Conservation (phyloP, 345 rosid species). For the Populus nigra region DNA sequence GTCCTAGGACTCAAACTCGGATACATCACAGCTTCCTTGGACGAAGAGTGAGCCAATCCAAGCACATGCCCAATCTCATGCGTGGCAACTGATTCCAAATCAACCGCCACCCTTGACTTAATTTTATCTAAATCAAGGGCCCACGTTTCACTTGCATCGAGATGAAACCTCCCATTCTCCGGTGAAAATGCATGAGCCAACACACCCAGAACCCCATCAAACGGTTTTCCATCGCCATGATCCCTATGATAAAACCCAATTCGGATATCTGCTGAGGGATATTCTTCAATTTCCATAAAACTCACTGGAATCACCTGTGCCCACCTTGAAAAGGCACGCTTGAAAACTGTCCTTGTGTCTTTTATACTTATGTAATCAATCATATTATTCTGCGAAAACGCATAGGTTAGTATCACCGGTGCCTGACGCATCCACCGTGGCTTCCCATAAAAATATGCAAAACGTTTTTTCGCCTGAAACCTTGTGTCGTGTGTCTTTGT, state of each 20-base stretch:
- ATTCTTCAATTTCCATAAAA: constrained; percentile 50
- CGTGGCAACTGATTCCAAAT: constrained; percentile 90
- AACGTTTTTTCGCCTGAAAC: constrained; percentile 46
- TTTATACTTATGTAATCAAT: constrained; percentile 48
- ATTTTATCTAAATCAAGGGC: constrained; percentile 47
- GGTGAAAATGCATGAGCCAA: constrained; percentile 89
- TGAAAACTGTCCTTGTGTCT: constrained; percentile 47
- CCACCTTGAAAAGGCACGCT: constrained; percentile 69
- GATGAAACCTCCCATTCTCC: constrained; percentile 74
- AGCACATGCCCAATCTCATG: constrained; percentile 93
- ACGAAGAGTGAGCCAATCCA: constrained; percentile 77
- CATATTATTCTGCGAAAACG: constrained; percentile 49
- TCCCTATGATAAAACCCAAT: constrained; percentile 64
- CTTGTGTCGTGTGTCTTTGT: constrained; percentile 3
- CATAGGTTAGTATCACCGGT: constrained; percentile 59
- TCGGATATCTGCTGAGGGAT: constrained; percentile 48
- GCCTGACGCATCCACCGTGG: constrained; percentile 60
- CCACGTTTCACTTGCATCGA: constrained; percentile 84
- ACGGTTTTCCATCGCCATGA: constrained; percentile 87
- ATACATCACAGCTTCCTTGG: constrained; percentile 85
- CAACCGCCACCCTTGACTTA: constrained; percentile 61
- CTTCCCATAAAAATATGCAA: constrained; percentile 60
- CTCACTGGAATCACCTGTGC: constrained; percentile 67
- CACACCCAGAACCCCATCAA: constrained; percentile 84
- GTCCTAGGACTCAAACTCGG: constrained; percentile 72